These are phyloP conservation scores for Plectranthus barbatus DNA, from an alignment of 257 asterid genomes.

Conservation along the genomic window DNA sequence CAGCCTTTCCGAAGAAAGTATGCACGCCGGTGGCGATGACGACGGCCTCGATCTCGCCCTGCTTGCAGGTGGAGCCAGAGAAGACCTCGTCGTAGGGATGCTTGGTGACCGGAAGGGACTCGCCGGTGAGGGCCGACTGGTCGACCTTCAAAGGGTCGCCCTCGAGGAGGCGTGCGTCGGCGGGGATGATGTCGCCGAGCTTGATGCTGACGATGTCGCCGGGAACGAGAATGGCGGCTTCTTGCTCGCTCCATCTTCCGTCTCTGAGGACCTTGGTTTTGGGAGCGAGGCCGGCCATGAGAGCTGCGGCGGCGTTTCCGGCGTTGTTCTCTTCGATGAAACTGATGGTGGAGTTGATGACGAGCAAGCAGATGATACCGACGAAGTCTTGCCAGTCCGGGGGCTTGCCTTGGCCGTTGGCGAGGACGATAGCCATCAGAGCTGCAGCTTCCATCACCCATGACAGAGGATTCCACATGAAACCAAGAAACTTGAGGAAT, in stretches of 20 bases:
- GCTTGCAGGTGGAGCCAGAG: slow-evolving; percentile 96
- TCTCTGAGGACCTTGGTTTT: slow-evolving; percentile 65
- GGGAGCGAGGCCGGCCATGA: no score
- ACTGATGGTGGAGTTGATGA: slow-evolving; percentile 43
- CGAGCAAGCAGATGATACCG: slow-evolving; percentile 40
- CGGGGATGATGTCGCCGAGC: slow-evolving; percentile 76
- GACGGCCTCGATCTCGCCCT: slow-evolving; percentile 88
- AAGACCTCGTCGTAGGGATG: slow-evolving; percentile 66
- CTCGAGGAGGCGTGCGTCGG: no score
- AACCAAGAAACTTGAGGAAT: no score
- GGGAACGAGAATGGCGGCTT: no score
- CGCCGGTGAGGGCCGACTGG: no score
- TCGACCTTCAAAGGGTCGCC: no score
- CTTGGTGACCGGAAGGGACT: no score
- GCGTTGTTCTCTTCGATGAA: no score
- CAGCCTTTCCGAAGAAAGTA: slow-evolving; percentile 95
- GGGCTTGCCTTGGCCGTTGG: slow-evolving; percentile 69
- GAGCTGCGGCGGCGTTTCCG: no score
- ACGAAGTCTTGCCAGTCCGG: no score
- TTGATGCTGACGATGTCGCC: slow-evolving; percentile 82
- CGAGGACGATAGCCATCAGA: slow-evolving; percentile 77
- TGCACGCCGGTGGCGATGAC: slow-evolving; percentile 96
- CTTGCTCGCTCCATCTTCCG: slow-evolving; percentile 85
- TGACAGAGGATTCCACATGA: no score
- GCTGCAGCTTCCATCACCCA: slow-evolving; percentile 99